Evolutionary conservation across 768 basidiomycete genomes (phyloP).

Genomic region (Termitomyces sp.): DNA sequence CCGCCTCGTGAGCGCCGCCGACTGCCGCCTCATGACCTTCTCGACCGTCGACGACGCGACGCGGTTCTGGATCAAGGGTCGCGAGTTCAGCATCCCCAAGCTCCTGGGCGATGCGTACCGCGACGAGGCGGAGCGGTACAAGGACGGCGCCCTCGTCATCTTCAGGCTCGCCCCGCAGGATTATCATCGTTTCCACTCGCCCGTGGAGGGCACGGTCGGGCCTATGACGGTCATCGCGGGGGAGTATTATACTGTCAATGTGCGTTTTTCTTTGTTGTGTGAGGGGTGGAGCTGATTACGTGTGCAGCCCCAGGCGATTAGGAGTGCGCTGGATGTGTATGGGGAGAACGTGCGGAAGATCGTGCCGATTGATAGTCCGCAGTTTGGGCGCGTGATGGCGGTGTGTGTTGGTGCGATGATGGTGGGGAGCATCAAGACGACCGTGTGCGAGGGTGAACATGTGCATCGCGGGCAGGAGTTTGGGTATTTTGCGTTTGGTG

Average conservation of each 20-base stretch:
- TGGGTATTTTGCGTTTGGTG: conserved; percentile 85
- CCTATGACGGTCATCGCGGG: conserved; percentile 79
- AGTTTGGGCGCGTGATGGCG: conserved; percentile 89
- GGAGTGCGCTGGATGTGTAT: conserved; percentile 86
- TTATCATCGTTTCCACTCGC: conserved; percentile 91
- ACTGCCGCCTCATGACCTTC: conserved; percentile 83
- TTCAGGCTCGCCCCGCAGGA: conserved; percentile 93
- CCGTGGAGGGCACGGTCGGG: conserved; percentile 82
- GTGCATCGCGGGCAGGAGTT: conserved; percentile 86
- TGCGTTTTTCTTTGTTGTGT: conserved; percentile 30
- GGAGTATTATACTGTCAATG: conserved; percentile 96
- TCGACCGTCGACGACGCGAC: conserved; percentile 84
- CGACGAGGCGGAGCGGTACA: conserved; percentile 61
- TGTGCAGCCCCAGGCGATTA: conserved; percentile 85
- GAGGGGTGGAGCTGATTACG: not conserved
- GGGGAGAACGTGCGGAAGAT: conserved; percentile 93
- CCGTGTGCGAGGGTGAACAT: conserved; percentile 76
- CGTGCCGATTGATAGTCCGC: conserved; percentile 83
- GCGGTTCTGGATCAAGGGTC: conserved; percentile 92
- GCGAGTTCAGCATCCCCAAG: conserved; percentile 79
- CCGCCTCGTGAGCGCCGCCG: conserved; percentile 83
- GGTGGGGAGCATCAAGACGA: conserved; percentile 87
- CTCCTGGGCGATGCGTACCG: conserved; percentile 79
- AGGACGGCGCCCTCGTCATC: conserved; percentile 80
- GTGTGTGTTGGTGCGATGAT: conserved; percentile 95